Evolutionary conservation across 2,329 filamentous ascomycete species (phyloP), one percentile per base, ranked within the genome.

Genomic region (Annulohypoxylon truncatum): DNA sequence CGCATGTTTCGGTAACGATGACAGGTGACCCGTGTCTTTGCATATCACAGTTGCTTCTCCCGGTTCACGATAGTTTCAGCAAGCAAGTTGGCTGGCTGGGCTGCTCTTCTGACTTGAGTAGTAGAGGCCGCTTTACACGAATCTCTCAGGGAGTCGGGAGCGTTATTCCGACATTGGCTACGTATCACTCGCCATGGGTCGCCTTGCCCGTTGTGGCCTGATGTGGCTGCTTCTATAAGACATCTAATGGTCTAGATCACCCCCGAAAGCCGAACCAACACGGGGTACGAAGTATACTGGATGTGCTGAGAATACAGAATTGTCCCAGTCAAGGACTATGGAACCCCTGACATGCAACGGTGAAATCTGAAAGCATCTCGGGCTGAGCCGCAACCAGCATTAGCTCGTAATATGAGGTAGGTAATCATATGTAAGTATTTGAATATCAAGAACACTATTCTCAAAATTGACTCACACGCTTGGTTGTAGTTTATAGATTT

Each of bases 221-320:
- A 75, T 74, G 72, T 75, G 71, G 72, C 72, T 68, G 68, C 40
- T 59, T 64, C 66, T 59, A 60, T 60, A 53, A 71, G 66, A 66
- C 60, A 64, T 42, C 46, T 40, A 47, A 44, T 52, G 63, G 63
- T 61, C 69, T 65, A 70, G 66, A 71, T 69, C 61, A 54, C 22
- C 29, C 28, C 57, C 61, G 47, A 29, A 50, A 24, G 58, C 53
- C 55, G 47, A 50, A 40, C 52, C 50, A 29, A 65, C 50, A 65
- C 57, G 40, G 28, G 31, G 63, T 66, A 58, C 64, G 66, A 55
- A 28, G 33, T 55, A 52, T 54, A 60, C 52, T 58, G 38, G 47
- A 54, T 42, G 51, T 62, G 59, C 59, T 61, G 46, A 61, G 35
- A 46, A 60, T 20, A 47, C 40, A 64, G 31, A 24, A 61, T 57